Conservation (phyloP, 2,329 filamentous ascomycete species). For the Stagonosporopsis vannaccii region DNA sequence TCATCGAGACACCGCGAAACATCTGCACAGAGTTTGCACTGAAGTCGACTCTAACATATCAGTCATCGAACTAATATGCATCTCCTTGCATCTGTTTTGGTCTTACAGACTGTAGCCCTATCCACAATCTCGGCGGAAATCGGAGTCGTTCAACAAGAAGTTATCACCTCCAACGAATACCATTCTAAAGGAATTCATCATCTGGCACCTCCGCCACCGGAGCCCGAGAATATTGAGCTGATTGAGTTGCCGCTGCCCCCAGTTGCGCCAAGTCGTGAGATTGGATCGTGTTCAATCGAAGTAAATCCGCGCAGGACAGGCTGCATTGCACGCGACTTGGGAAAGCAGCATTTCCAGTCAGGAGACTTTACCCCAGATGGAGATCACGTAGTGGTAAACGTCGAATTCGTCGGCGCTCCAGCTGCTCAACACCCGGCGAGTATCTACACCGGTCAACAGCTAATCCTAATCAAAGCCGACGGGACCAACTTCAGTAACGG, state of each 20-base stretch:
- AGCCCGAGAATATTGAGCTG: conserved; percentile 33
- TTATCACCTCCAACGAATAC: not conserved
- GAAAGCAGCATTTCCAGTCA: conserved; percentile 30
- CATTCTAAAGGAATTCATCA: not conserved
- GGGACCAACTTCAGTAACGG: conserved; percentile 53
- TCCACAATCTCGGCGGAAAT: not conserved
- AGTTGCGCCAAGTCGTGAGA: conserved; percentile 28
- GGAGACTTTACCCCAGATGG: conserved; percentile 53
- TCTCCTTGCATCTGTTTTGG: not conserved
- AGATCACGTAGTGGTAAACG: conserved; percentile 52
- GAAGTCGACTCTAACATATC: not conserved
- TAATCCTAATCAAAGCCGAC: conserved; percentile 53
- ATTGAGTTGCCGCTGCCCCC: conserved; percentile 51
- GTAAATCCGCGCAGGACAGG: conserved; percentile 51
- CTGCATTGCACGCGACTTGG: conserved; percentile 40
- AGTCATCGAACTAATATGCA: not conserved
- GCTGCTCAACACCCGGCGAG: conserved; percentile 47
- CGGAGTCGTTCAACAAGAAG: not conserved
- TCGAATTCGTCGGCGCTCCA: conserved; percentile 55
- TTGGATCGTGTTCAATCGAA: conserved; percentile 44
- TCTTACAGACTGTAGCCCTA: not conserved
- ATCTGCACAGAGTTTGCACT: not conserved
- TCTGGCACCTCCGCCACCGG: not conserved
- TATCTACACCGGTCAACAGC: conserved; percentile 53
- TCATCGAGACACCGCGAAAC: not conserved